Conservation (phyloP, 1,139 yeast genomes). For the Eremothecium cymbalariae region DNA sequence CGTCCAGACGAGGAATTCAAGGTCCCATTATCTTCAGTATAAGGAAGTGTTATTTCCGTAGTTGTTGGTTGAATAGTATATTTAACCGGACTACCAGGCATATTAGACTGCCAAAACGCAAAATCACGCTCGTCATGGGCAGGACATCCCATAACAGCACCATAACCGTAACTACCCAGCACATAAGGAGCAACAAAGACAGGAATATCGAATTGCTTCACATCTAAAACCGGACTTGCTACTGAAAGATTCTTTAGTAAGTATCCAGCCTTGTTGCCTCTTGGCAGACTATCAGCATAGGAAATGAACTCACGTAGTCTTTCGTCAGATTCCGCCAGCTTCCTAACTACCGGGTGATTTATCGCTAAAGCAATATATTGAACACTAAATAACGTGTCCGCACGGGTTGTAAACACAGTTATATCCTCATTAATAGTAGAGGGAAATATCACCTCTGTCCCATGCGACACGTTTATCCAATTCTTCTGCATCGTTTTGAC, state of each 20-base stretch:
- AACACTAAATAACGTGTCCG: constrained; percentile 77
- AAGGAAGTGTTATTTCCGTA: constrained; percentile 35
- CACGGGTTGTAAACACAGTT: constrained; percentile 73
- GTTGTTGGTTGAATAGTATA: constrained; percentile 40
- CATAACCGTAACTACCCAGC: constrained; percentile 70
- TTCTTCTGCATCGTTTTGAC: constrained; percentile 85
- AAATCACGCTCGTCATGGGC: constrained; percentile 82
- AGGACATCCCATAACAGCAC: constrained; percentile 98
- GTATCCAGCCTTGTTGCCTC: constrained; percentile 60
- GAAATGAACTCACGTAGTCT: constrained; percentile 43
- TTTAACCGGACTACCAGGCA: constrained; percentile 39
- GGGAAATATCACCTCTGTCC: constrained; percentile 57
- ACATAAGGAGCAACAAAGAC: constrained; percentile 90
- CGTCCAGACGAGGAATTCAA: constrained; percentile 45
- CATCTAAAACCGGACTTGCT: constrained; percentile 49
- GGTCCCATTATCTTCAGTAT: constrained; percentile 44
- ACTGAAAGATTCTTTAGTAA: constrained; percentile 41
- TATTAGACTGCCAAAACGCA: constrained; percentile 66
- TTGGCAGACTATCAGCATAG: constrained; percentile 33
- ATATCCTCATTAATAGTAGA: constrained; percentile 28
- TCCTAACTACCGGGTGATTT: constrained; percentile 53
- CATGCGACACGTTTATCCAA: constrained; percentile 88
- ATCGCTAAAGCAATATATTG: constrained; percentile 74
- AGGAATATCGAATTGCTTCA: constrained; percentile 42
- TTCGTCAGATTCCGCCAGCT: constrained; percentile 34